Percentiles rank a stretch among this genome's conserved stretches.
These are phyloP conservation scores for Monilinia polystroma DNA, from an alignment of 2,329 filamentous ascomycete species.

Conservation along the genomic window DNA sequence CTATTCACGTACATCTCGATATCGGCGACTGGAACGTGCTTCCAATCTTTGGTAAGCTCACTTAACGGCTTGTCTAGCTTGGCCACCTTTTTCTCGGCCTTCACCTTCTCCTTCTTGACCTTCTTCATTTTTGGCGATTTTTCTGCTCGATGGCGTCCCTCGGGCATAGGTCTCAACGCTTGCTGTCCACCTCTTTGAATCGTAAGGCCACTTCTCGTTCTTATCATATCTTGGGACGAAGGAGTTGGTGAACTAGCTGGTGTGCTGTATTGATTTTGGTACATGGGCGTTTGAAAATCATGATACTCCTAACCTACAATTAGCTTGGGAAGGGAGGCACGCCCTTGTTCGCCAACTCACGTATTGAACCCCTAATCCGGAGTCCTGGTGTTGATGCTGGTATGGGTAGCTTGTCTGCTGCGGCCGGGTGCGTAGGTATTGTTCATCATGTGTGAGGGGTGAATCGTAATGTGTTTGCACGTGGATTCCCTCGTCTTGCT, in stretches of 20 bases:
- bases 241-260: constrained; percentile 54
- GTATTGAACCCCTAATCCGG: constrained; percentile 34
- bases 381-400: constrained; percentile 35
- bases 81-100: constrained; percentile 49
- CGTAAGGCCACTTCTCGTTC: constrained; percentile 37
- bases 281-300: constrained; percentile 29
- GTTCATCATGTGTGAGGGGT: constrained; percentile 31
- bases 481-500: constrained; percentile 32
- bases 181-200: constrained; percentile 32
- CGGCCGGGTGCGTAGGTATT: constrained; percentile 26
- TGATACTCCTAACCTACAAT: constrained; percentile 31
- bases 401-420: constrained; percentile 34
- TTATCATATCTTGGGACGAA: constrained; percentile 37
- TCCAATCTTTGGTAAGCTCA: constrained; percentile 63
- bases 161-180: constrained; percentile 35
- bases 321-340: constrained; percentile 25
- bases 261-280: constrained; percentile 48
- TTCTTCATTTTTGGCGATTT: constrained; percentile 42
- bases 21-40: constrained; percentile 65
- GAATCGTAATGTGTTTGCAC: constrained; percentile 36
- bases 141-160: constrained; percentile 30
- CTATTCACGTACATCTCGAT: constrained; percentile 80
- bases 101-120: constrained; percentile 42
- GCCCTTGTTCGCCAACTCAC: constrained; percentile 27
- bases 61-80: constrained; percentile 68